A percentile compares a stretch with the other conserved stretches of the same genome.
Evolutionary conservation across 139 green algal genomes (phyloP).

Genomic region (Desmodesmus armatus): DNA sequence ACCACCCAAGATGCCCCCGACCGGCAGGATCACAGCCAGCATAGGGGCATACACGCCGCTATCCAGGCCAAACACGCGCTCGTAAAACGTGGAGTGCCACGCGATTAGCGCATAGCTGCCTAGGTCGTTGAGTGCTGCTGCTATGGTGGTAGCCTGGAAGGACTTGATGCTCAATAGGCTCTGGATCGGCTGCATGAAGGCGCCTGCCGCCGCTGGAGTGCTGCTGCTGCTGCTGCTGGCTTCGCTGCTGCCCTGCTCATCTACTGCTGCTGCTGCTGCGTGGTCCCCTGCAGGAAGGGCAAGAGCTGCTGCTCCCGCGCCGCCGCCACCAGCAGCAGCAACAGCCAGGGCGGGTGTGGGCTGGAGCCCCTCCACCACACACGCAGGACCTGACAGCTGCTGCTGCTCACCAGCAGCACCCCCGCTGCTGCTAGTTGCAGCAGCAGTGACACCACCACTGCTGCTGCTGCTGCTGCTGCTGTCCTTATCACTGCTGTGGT

Average conservation of each 20-base stretch:
- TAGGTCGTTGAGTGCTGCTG: constrained; percentile 89
- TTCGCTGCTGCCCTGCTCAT: background rate
- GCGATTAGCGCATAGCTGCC: constrained; percentile 89
- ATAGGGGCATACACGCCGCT: constrained; percentile 83
- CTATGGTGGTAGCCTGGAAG: constrained; percentile 78
- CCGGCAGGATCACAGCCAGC: constrained; percentile 85
- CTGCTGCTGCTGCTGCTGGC: background rate
- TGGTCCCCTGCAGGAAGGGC: background rate
- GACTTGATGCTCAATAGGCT: constrained; percentile 57
- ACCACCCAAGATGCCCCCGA: constrained; percentile 88
- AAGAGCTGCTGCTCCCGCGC: constrained; percentile 9
- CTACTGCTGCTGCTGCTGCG: background rate
- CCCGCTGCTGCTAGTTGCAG: background rate
- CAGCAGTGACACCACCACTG: constrained; percentile 3
- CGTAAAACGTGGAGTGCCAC: constrained; percentile 93
- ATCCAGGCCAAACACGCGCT: constrained; percentile 81
- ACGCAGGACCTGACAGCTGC: constrained; percentile 10
- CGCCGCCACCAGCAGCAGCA: background rate
- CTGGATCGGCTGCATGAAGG: constrained; percentile 26
- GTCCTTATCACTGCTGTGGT: background rate
- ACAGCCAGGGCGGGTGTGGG: background rate
- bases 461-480: constrained; percentile 17
- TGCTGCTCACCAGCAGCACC: background rate
- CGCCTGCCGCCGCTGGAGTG: background rate
- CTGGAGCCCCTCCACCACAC: constrained; percentile 15